Percentiles rank a stretch among this genome's conserved stretches.
phyloP scores from a whole-genome alignment of 805 yeast genomes.

The Debaryomyces tyrocola region DNA sequence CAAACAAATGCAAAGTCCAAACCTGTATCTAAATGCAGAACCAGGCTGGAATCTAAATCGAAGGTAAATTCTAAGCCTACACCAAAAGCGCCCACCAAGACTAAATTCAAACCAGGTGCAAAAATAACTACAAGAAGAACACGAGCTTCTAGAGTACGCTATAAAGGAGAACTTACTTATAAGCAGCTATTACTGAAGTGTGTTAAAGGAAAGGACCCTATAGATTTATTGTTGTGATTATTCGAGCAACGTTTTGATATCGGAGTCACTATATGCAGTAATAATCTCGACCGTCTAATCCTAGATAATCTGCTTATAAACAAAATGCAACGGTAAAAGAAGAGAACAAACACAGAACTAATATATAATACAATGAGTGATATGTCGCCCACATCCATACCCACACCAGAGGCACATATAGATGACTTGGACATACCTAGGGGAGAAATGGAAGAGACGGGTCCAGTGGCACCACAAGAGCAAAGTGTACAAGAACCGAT shows the following conservation, averaged over 20 bases:
- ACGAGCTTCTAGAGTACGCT: not conserved
- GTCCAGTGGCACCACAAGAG: not conserved
- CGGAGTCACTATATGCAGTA: too few relatives aligned
- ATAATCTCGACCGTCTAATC: too few relatives aligned
- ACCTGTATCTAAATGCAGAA: not conserved
- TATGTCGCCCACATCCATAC: not conserved
- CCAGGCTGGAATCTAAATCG: not conserved
- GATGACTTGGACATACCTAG: not conserved
- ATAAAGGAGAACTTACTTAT: slow-evolving; percentile 3
- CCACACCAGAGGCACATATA: not conserved
- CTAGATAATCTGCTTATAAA: too few relatives aligned
- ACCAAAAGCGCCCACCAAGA: too few relatives aligned
- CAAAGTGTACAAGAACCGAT: not conserved
- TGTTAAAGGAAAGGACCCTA: slow-evolving; percentile 13
- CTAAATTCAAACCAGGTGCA: too few relatives aligned
- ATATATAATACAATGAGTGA: not conserved
- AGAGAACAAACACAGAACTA: not conserved
- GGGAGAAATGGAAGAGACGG: not conserved
- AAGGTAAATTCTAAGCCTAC: not conserved
- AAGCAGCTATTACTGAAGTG: slow-evolving; percentile 6
- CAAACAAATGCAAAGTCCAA: too few relatives aligned
- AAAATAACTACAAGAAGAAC: not conserved
- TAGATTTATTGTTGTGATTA: slow-evolving; percentile 7
- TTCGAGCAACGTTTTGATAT: too few relatives aligned
- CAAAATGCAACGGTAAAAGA: too few relatives aligned